phyloP scores from a whole-genome alignment of 352 stramenopile genomes.

The Phytophthora sansomeana region DNA sequence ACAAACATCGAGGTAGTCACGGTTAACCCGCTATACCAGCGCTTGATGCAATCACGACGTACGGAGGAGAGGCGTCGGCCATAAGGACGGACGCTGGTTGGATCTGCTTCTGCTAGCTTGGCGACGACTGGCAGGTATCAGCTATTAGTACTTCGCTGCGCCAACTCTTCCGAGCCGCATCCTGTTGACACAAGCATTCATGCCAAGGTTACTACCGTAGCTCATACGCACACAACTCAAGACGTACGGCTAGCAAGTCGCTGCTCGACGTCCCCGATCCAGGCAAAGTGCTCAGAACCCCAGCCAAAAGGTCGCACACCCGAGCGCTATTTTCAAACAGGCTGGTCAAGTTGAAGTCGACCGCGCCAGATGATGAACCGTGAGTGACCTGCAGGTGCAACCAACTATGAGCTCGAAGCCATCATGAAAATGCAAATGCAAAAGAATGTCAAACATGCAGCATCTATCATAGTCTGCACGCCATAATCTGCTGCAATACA shows the following conservation, averaged over 20 bases:
- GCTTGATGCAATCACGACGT: conserved; percentile 15
- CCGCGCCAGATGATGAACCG: too few relatives aligned
- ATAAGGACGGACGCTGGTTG: conserved; percentile 28
- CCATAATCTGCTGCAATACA: background rate
- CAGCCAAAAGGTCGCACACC: conserved; percentile 25
- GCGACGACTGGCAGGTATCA: conserved; percentile 15
- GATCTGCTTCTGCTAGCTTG: conserved; percentile 16
- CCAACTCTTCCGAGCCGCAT: conserved; percentile 24
- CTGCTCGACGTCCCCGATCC: conserved; percentile 10
- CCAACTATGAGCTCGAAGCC: too few relatives aligned
- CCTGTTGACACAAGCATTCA: conserved; percentile 12
- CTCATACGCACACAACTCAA: background rate
- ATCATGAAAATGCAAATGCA: conserved; percentile 17
- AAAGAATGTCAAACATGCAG: conserved; percentile 12
- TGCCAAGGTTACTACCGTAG: background rate
- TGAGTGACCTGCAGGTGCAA: conserved; percentile 1
- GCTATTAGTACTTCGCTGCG: conserved; percentile 1
- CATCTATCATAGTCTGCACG: conserved; percentile 4
- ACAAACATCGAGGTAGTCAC: background rate
- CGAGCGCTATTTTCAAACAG: conserved; percentile 29
- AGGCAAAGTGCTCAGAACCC: conserved; percentile 1
- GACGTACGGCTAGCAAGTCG: conserved; percentile 21
- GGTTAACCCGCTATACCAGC: background rate
- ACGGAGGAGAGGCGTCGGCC: conserved; percentile 39
- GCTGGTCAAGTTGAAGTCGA: background rate